Evolutionary conservation across 2,329 filamentous ascomycete genomes (phyloP), one percentile per base, ranked within the genome.

Genomic region (Beauveria scarabaeidicola): DNA sequence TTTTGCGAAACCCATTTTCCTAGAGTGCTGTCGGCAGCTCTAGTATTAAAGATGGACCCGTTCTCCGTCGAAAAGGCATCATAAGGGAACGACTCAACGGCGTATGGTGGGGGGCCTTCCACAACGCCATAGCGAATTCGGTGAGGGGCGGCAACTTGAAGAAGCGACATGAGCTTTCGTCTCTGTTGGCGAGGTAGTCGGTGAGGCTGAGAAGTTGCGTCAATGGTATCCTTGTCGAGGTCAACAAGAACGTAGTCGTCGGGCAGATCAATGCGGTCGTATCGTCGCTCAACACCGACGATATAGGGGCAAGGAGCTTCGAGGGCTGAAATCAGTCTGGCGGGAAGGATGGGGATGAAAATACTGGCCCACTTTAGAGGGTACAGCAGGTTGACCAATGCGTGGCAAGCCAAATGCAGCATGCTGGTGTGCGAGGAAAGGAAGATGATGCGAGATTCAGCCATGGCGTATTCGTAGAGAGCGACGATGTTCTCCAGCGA

Each of bases 231-330:
- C 70, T 89, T 86, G 72, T 99, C 94, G 55, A 99, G 78, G 72
- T 99, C 94, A 40, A 97, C 91, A 17, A 97, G 79, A 19, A 97
- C 92, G 71, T 93, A 97, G 69, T 97, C 94, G 7, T 96, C 91
- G 0, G 94, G 94, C 46, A 97, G 81, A 66, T 91, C 87, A 51
- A 91, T 83, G 60, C 85, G 85, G 66, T 95, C 90, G 70, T 97
- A 97, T 60, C 92, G 85, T 65, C 92, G 84, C 75, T 99, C 94
- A 61, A 99, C 90, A 52, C 94, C 94, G 47, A 97, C 91, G 65
- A 99, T 96, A 68, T 97, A 99, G 0, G 94, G 94, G 67, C 94
- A 97, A 3, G 93, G 93, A 1, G 93, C 93, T 67, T 97, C 94
- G 19, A 99, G 81, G 3, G 91, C 93, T 57, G 94, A 92, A 10